These are phyloP conservation scores for Iris macrosiphon DNA, from an alignment of 106 monocot species.

Conservation along the genomic window DNA sequence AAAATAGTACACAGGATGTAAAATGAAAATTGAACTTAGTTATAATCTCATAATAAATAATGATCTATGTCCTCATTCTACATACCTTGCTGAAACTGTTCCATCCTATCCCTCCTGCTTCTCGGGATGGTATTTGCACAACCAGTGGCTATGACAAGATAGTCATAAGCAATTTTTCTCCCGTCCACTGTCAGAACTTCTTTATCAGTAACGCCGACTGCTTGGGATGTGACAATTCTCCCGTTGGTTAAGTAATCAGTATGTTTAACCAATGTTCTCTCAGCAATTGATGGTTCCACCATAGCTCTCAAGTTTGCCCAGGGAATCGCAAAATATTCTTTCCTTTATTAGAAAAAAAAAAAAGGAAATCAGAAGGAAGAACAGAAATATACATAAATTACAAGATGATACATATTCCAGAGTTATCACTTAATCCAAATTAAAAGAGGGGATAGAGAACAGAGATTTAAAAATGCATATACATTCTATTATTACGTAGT, in stretches of 20 bases:
- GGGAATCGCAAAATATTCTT: slow-evolving; percentile 72
- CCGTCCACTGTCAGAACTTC: slow-evolving; percentile 25
- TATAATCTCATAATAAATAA: too few species aligned
- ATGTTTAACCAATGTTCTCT: slow-evolving; percentile 36
- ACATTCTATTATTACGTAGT: too few species aligned
- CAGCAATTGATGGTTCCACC: slow-evolving; percentile 37
- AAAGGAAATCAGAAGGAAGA: too few species aligned
- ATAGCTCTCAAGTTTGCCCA: slow-evolving; percentile 50
- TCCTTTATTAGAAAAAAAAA: too few species aligned
- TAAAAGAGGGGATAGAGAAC: too few species aligned
- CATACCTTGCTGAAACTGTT: slow-evolving; percentile 33
- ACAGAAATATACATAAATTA: too few species aligned
- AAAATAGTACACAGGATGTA: too few species aligned
- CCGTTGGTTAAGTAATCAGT: slow-evolving; percentile 27
- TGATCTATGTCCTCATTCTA: too few species aligned
- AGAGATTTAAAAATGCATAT: too few species aligned
- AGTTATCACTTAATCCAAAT: too few species aligned
- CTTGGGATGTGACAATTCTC: slow-evolving; percentile 22
- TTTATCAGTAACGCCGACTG: slow-evolving; percentile 15
- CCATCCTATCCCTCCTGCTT: slow-evolving; percentile 20
- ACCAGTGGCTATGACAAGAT: slow-evolving; percentile 38
- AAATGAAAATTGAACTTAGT: too few species aligned
- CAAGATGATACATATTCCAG: too few species aligned
- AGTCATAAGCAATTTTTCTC: slow-evolving; percentile 20
- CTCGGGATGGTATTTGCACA: background rate